These are phyloP conservation scores for Paspalum notatum DNA, from an alignment of 176 grass and related monocot species.

Conservation along the genomic window DNA sequence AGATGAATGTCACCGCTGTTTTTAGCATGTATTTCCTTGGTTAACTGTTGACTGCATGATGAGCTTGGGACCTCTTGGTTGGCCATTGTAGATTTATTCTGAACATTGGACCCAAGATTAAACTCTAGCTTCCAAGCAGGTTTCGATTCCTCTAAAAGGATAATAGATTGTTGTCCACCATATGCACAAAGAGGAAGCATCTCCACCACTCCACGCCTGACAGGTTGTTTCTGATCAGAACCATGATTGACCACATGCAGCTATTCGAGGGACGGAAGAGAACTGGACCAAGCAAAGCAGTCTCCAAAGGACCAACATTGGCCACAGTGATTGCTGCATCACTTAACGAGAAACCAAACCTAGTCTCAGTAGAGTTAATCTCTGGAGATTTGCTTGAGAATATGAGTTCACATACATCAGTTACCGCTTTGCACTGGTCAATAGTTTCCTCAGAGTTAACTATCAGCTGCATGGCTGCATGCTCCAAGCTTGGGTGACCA, in stretches of 20 bases:
- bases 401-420: slow-evolving; percentile 64
- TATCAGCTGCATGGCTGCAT: slow-evolving; percentile 74
- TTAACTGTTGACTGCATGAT: slow-evolving; percentile 64
- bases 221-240: slow-evolving; percentile 83
- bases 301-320: slow-evolving; percentile 61
- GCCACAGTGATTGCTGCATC: slow-evolving; percentile 69
- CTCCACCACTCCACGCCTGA: slow-evolving; percentile 89
- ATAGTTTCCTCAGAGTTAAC: slow-evolving; percentile 82
- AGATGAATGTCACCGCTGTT: slow-evolving; percentile 94
- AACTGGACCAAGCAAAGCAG: slow-evolving; percentile 74
- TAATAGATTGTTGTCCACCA: slow-evolving; percentile 75
- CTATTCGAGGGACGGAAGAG: slow-evolving; percentile 85
- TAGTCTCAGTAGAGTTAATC: slow-evolving; percentile 69
- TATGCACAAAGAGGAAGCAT: slow-evolving; percentile 71
- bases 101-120: slow-evolving; percentile 49
- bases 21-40: slow-evolving; percentile 88
- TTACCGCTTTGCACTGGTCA: slow-evolving; percentile 71
- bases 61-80: slow-evolving; percentile 41
- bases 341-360: slow-evolving; percentile 84
- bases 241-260: slow-evolving; percentile 87
- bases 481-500: slow-evolving; percentile 62
- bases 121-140: slow-evolving; percentile 90
- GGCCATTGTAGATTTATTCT: slow-evolving; percentile 52
- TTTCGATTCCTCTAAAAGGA: slow-evolving; percentile 81
- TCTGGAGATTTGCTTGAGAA: slow-evolving; percentile 81